Evolutionary conservation across 768 basidiomycete genomes (phyloP).

Genomic region (Hygrophorus pudorinus): DNA sequence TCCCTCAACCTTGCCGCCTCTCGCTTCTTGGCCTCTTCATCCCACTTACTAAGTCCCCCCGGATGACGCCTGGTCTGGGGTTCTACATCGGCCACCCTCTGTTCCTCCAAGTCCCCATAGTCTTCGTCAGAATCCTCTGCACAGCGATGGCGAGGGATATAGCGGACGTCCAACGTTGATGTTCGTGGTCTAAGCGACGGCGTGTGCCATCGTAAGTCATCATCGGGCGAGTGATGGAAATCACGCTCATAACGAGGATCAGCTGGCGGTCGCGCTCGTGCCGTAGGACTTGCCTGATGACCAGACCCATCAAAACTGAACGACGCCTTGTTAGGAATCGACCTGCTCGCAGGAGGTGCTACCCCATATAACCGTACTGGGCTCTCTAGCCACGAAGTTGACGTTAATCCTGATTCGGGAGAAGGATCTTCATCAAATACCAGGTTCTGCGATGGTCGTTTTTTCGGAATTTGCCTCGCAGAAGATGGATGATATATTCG

Average conservation of each 20-base stretch:
- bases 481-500: not conserved
- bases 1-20: too few relatives aligned
- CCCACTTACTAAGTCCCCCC: too few relatives aligned
- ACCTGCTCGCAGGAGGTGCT: not conserved
- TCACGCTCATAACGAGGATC: not conserved
- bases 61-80: slow-evolving; percentile 10
- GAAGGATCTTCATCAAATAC: too few relatives aligned
- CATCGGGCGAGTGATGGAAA: not conserved
- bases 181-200: not conserved
- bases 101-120: slow-evolving; percentile 11
- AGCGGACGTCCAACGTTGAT: not conserved
- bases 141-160: too few relatives aligned
- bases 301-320: slow-evolving; percentile 2
- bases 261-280: slow-evolving; percentile 8
- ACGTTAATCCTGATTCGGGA: too few relatives aligned
- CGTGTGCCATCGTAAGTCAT: not conserved
- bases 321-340: not conserved
- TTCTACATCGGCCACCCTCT: slow-evolving; percentile 9
- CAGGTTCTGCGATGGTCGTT: not conserved
- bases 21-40: too few relatives aligned
- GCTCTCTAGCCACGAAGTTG: too few relatives aligned
- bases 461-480: not conserved
- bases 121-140: slow-evolving; percentile 10
- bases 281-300: slow-evolving; percentile 13
- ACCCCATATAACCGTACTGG: too few relatives aligned